Evolutionary conservation across 306 rosid genomes (phyloP), one percentile per base, ranked within the genome.

Genomic region (Prunus dulcis): DNA sequence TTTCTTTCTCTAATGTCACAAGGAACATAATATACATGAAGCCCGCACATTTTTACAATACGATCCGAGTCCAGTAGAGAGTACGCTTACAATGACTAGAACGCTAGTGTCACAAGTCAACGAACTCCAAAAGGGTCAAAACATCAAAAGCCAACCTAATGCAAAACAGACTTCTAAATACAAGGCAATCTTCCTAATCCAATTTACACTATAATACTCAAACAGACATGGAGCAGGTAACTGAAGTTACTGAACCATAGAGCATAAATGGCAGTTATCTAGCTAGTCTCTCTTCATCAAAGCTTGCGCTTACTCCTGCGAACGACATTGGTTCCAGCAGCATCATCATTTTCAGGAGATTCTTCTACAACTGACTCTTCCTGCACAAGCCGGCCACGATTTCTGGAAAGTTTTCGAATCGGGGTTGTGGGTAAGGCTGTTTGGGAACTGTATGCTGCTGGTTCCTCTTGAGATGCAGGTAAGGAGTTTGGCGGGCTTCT

Each of bases 371-470:
- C 62, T 56, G 75, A 23, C 69, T 84, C 88, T 52, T 88, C 89
- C 52, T 78, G 91, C 71, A 92, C 77, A 67, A 90, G 75, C 28
- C 57, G 82, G 62, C 90, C 95, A 20, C 91, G 83, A 30, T 93
- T 93, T 41, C 93, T 79, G 1, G 90, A 82, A 38, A 91, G 74
- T 80, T 91, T 93, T 62, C 87, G 79, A 13, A 89, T 93, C 6
- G 93, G 97, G 3, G 93, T 88, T 6, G 87, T 71, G 49, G 80
- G 76, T 57, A 78, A 12, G 17, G 78, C 46, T 18, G 72, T 78
- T 25, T 73, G 85, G 43, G 90, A 82, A 74, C 49, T 9, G 12
- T 51, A 72, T 19, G 23, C 60, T 1, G 28, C 49, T 4, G 64
- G 65, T 64, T 84, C 89, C 70, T 17, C 79, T 52, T 75, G 78